Evolutionary conservation across 1,139 yeast species (phyloP), one percentile per base, ranked within the genome.

Genomic region (Scheffersomyces segobiensis): DNA sequence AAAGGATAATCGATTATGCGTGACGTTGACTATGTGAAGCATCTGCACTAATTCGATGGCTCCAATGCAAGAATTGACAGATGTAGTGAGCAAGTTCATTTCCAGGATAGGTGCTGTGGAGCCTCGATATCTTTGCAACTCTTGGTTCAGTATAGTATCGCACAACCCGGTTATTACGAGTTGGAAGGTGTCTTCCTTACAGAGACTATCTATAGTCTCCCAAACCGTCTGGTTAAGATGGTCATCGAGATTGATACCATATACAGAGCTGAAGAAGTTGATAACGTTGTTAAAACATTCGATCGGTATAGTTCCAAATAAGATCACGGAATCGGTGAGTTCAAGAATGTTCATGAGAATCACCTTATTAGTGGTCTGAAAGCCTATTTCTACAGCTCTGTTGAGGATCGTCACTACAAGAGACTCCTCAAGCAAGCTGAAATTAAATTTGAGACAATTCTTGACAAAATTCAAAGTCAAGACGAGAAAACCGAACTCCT

Each of bases 251-350:
- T 75, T 70, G 20, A 76, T 65, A 0, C 86, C 82, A 59, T 89
- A 84, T 2, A 87, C 64, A 4, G 84, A 77, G 58, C 89, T 83
- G 4, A 88, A 65, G 14, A 85, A 77, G 52, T 77, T 79, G 3
- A 87, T 66, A 1, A 80, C 71, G 20, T 74, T 73, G 54, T 70
- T 69, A 47, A 85, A 66, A 48, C 73, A 68, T 1, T 72, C 66
- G 8, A 71, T 61, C 0, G 91, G 89, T 2, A 87, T 67, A 32
- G 71, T 67, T 0, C 88, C 87, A 61, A 77, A 82, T 0, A 80
- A 67, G 54, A 84, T 74, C 3, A 84, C 73, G 0, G 85, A 71
- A 54, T 82, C 82, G 21, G 88, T 65, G 10, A 86, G 62, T 2
- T 74, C 76, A n/a, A 87, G 66, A 49, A 85, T 76, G 8, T 76